Conservation (phyloP, 306 rosid species). For the Argentina anserina region DNA sequence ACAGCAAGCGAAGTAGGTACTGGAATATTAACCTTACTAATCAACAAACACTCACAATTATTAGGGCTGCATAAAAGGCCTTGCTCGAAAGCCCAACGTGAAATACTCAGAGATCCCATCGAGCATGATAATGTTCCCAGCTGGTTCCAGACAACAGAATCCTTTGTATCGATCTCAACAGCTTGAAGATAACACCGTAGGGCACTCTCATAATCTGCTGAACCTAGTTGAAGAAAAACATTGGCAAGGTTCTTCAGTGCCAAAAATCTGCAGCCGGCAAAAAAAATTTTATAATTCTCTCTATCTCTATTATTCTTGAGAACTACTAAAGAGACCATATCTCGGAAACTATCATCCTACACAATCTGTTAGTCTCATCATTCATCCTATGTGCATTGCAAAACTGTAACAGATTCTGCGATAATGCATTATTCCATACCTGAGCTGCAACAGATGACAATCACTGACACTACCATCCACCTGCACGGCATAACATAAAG, state of each 20-base stretch:
- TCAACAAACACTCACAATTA: slow-evolving; percentile 63
- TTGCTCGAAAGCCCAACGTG: slow-evolving; percentile 99
- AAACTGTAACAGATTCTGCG: background rate
- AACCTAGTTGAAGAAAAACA: slow-evolving; percentile 90
- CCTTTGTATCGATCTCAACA: slow-evolving; percentile 89
- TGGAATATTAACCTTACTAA: slow-evolving; percentile 1
- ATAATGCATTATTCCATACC: slow-evolving; percentile 41
- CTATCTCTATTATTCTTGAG: background rate
- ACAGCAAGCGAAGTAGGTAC: background rate
- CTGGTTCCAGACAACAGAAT: slow-evolving; percentile 97
- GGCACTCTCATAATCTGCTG: slow-evolving; percentile 74
- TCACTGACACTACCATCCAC: slow-evolving; percentile 76
- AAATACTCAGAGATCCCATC: slow-evolving; percentile 77
- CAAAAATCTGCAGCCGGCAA: slow-evolving; percentile 70
- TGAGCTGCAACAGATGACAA: slow-evolving; percentile 83
- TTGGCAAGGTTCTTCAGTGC: slow-evolving; percentile 90
- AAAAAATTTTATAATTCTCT: slow-evolving; percentile 8
- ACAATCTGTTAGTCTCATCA: background rate
- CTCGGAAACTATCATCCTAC: background rate
- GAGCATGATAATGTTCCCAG: slow-evolving; percentile 93
- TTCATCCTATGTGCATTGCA: background rate
- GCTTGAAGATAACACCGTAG: slow-evolving; percentile 93
- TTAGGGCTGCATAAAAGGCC: slow-evolving; percentile 96
- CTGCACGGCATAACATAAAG: slow-evolving; percentile 38
- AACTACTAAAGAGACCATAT: background rate